Percentiles rank a stretch among this genome's conserved stretches.
These are phyloP conservation scores for Fomitopsis pinicola DNA, from an alignment of 1,284 basidiomycete species.

Conservation along the genomic window DNA sequence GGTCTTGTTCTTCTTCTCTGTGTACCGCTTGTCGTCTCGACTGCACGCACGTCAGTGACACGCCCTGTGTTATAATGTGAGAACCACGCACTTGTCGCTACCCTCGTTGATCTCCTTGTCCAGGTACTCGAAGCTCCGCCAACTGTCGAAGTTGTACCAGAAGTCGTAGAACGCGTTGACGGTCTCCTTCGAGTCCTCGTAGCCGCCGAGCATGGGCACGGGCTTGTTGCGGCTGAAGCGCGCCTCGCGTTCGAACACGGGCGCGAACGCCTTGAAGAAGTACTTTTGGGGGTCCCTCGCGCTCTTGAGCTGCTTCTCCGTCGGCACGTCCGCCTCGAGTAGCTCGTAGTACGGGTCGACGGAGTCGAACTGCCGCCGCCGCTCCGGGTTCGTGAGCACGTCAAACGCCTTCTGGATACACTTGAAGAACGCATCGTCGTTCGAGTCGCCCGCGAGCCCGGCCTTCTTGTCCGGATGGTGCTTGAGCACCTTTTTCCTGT, in stretches of 20 bases:
- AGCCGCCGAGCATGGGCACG: constrained; percentile 79
- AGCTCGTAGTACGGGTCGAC: constrained; percentile 80
- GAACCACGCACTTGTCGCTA: constrained; percentile 71
- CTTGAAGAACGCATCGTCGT: constrained; percentile 99
- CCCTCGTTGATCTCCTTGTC: constrained; percentile 99
- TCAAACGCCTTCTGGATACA: constrained; percentile 98
- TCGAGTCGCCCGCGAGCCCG: constrained; percentile 63
- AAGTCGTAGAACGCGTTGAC: constrained; percentile 98
- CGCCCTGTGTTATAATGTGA: background rate
- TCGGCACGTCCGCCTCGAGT: constrained; percentile 77
- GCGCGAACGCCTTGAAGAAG: constrained; percentile 64
- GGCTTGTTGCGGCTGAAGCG: constrained; percentile 89
- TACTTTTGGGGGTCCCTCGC: constrained; percentile 48
- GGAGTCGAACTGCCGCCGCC: constrained; percentile 94
- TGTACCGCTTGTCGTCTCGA: constrained; percentile 98
- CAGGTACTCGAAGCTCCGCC: constrained; percentile 97
- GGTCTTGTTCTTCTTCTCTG: constrained; percentile 99
- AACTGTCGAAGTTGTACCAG: constrained; percentile 99
- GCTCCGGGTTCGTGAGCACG: constrained; percentile 83
- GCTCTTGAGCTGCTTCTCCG: constrained; percentile 60
- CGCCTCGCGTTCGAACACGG: constrained; percentile 88
- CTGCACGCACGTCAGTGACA: constrained; percentile 33
- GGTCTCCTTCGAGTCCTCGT: constrained; percentile 72
- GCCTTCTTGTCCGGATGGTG: constrained; percentile 99
- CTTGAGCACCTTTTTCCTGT: constrained; percentile 98